These are phyloP conservation scores for Penicillium diatomitis DNA, from an alignment of 495 filamentous ascomycete genomes.

Conservation along the genomic window DNA sequence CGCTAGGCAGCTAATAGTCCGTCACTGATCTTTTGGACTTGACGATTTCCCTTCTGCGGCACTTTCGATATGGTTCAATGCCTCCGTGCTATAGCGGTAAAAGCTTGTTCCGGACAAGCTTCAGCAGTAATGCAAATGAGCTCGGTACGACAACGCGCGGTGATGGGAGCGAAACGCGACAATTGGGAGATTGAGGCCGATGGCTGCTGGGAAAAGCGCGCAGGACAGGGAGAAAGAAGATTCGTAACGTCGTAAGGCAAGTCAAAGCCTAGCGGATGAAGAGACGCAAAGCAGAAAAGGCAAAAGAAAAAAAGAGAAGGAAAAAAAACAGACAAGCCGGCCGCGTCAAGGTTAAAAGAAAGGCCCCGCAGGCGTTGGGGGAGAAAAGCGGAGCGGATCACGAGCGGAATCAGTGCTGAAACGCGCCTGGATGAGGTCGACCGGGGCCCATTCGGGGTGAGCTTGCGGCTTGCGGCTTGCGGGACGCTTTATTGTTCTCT, in stretches of 20 bases:
- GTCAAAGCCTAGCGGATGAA: background rate
- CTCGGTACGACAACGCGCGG: background rate
- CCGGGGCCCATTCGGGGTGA: too few species aligned
- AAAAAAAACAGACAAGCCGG: background rate
- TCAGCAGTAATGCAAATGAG: background rate
- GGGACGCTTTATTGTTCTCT: too few species aligned
- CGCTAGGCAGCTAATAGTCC: too few species aligned
- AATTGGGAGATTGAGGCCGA: background rate
- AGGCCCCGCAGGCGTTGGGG: constrained; percentile 5
- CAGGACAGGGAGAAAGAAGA: background rate
- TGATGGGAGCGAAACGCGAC: background rate
- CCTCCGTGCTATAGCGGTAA: too few species aligned
- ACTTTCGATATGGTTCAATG: too few species aligned
- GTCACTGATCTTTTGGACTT: too few species aligned
- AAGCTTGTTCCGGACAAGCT: background rate
- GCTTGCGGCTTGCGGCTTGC: too few species aligned
- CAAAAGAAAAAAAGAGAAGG: constrained; percentile 2
- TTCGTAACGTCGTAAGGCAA: background rate
- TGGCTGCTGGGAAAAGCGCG: background rate
- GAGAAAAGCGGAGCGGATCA: constrained; percentile 1
- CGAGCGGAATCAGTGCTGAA: background rate
- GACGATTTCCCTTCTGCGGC: too few species aligned
- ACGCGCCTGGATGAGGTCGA: too few species aligned
- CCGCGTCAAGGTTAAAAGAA: constrained; percentile 4
- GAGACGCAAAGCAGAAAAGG: background rate